Base-by-base conservation (phyloP, 192 early-diverging fungal genomes). In the Chytriomyces sp. region DNA sequence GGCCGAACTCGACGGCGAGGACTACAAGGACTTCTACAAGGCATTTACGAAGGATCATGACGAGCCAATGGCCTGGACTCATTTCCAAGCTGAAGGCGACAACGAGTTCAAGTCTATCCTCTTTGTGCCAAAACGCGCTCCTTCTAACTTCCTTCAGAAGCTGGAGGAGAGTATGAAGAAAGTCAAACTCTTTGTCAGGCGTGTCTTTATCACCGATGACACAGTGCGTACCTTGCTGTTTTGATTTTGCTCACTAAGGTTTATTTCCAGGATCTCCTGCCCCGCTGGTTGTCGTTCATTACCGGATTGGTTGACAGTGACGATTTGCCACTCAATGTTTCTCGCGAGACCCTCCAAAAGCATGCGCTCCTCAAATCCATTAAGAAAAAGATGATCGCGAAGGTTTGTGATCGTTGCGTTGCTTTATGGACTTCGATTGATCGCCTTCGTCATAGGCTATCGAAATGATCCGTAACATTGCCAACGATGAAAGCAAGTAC, bases 191-290 rank as follows among this genome's bases (percentile, higher is more conserved):
- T 99, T 94, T 84, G 96, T 98, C 57, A 90, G 93, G 72, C 90
- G 93, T 57, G 95, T 99, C 12, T 96, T 98, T 78, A 98, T 99
- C 72, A 97, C 96, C 58, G 93, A 98, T 57, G 96, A 98, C 40
- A 60, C 81, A 25, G 54, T 76, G 19, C 7, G 49, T 22, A 59
- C 1, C n/a, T 67, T 53, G 33, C n/a, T 74, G 52, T 10, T 12
- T 36, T 53, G 26, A 36, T 36, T 19, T 74, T 33, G 0, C 14
- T 56, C 25, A 34, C 72, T 26, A 33, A n/a, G 30, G 39, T 25
- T 25, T 62, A 3, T 63, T 59, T 90, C 39, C 72, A 75, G 44
- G 91, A 93, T 38, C 91, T 99, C 59, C 78, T 98, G 63, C 96
- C 98, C 52, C 86, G 89, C 64, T 99, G 90, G 88, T 85, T 98